Evolutionary conservation across 179 eudicot species (phyloP).

Genomic region (Carnegiea gigantea): DNA sequence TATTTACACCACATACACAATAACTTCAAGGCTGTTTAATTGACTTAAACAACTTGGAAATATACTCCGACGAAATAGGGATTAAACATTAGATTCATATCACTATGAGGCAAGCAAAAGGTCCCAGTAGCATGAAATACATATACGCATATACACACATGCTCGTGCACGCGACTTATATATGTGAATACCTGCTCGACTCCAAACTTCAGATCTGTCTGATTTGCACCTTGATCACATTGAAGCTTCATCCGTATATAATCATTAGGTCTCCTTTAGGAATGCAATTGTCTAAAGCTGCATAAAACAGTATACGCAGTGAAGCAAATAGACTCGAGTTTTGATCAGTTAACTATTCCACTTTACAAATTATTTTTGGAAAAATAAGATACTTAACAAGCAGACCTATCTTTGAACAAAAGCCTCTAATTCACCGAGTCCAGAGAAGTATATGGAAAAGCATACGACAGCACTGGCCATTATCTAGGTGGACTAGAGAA

Average conservation of each 20-base stretch:
- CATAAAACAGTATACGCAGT: slow-evolving; percentile 12
- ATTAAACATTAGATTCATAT: not conserved
- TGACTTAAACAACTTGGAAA: not conserved
- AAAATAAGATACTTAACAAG: slow-evolving; percentile 3
- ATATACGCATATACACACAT: no score
- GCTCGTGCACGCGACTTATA: no score
- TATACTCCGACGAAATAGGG: not conserved
- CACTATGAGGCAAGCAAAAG: not conserved
- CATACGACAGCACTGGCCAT: slow-evolving; percentile 17
- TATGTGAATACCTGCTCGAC: not conserved
- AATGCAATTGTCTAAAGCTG: not conserved
- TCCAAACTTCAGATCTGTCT: not conserved
- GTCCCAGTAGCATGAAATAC: not conserved
- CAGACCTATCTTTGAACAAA: not conserved
- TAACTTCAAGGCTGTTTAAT: not conserved
- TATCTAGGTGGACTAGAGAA: slow-evolving; percentile 4
- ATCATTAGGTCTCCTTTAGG: not conserved
- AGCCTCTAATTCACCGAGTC: slow-evolving; percentile 9
- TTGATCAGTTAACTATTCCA: not conserved
- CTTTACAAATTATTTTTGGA: not conserved
- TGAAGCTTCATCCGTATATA: not conserved
- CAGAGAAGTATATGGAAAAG: slow-evolving; percentile 6
- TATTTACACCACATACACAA: no score
- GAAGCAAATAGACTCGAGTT: not conserved
- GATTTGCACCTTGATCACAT: not conserved